A percentile compares a stretch with the other conserved stretches of the same genome.
Conservation (phyloP, 805 yeast genomes). For the Kazachstania bromeliacearum region DNA sequence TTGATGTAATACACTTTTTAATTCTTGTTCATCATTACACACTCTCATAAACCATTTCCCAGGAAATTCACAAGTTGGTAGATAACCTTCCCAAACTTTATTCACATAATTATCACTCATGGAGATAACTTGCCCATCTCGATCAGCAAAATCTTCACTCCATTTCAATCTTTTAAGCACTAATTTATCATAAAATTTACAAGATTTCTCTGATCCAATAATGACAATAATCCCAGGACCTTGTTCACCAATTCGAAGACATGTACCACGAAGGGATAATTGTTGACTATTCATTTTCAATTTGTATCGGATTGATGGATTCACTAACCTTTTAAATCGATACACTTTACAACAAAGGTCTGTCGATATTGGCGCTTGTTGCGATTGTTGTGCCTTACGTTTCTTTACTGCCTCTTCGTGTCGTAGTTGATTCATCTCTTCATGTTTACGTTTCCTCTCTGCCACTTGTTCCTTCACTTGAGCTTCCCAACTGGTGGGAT, state of each 20-base stretch:
- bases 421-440: conserved; percentile 49
- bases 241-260: conserved; percentile 35
- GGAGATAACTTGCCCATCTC: conserved; percentile 9
- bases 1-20: conserved; percentile 38
- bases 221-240: conserved; percentile 53
- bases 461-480: conserved; percentile 61
- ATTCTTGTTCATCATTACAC: conserved; percentile 42
- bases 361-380: not conserved
- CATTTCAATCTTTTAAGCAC: conserved; percentile 58
- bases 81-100: conserved; percentile 64
- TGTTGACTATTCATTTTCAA: conserved; percentile 77
- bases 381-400: not conserved
- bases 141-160: conserved; percentile 41
- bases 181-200: conserved; percentile 55
- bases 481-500: conserved; percentile 81
- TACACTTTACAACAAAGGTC: conserved; percentile 40
- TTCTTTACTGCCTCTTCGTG: conserved; percentile 26
- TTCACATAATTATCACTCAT: conserved; percentile 36
- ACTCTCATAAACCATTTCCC: conserved; percentile 57
- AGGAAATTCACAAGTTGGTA: conserved; percentile 40
- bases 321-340: conserved; percentile 41
- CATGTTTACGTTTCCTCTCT: conserved; percentile 51
- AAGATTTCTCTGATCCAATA: conserved; percentile 61
- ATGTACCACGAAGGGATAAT: conserved; percentile 53
- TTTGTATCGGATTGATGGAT: conserved; percentile 63